These are phyloP conservation scores for Lactifluus echinatus DNA, from an alignment of 768 basidiomycete species.

Conservation along the genomic window DNA sequence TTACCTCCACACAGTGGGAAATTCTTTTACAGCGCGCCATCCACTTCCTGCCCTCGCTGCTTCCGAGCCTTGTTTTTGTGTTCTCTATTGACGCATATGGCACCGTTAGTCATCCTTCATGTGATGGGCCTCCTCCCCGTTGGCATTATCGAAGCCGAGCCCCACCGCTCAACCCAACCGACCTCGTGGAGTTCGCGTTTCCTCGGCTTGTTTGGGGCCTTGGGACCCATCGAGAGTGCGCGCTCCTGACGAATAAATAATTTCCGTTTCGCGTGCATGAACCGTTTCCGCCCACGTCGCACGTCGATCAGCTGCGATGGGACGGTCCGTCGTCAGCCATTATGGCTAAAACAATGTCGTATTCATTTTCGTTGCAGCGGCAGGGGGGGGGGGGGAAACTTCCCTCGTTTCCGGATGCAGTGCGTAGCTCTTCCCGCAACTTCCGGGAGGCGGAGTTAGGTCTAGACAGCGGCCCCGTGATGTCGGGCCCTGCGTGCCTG, in stretches of 20 bases:
- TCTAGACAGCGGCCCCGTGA: slow-evolving; percentile 16
- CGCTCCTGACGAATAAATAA: slow-evolving; percentile 2
- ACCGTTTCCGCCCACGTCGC: not conserved
- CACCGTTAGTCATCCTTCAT: slow-evolving; percentile 9
- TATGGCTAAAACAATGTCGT: not conserved
- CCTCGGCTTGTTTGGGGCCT: not conserved
- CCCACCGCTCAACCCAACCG: not conserved
- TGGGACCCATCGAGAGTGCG: not conserved
- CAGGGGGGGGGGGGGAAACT: too few species aligned
- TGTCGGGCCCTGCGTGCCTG: slow-evolving; percentile 13
- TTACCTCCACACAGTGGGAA: slow-evolving; percentile 7
- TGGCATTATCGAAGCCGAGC: not conserved
- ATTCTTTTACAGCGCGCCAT: slow-evolving; percentile 5
- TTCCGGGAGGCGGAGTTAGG: too few species aligned
- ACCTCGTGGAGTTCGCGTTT: slow-evolving; percentile 18
- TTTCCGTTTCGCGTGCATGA: slow-evolving; percentile 3
- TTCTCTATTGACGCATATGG: slow-evolving; percentile 9
- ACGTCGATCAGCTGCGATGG: slow-evolving; percentile 14
- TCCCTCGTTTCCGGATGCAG: not conserved
- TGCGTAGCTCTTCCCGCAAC: slow-evolving; percentile 1
- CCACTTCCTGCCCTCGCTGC: not conserved
- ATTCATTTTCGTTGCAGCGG: not conserved
- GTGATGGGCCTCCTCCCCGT: slow-evolving; percentile 1
- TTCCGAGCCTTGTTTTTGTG: slow-evolving; percentile 5
- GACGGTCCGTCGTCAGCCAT: not conserved